phyloP scores from a whole-genome alignment of 208 protist genomes.

The Crithidia brevicula region DNA sequence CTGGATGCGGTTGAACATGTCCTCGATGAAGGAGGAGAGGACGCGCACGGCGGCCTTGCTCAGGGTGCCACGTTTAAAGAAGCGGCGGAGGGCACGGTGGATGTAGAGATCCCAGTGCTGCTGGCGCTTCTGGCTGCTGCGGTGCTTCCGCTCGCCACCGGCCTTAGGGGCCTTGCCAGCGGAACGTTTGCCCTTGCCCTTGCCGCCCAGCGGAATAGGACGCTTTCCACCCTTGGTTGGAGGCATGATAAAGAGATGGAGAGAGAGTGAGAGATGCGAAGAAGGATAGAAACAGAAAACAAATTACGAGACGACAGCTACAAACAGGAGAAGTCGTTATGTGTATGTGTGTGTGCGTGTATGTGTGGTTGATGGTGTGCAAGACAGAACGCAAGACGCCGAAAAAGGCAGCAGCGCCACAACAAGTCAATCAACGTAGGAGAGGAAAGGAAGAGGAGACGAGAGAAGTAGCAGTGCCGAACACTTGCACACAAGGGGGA shows the following conservation, averaged over 20 bases:
- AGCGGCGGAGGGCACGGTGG: slow-evolving; percentile 95
- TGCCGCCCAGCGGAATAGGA: slow-evolving; percentile 93
- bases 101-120: slow-evolving; percentile 95
- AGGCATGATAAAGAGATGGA: slow-evolving; percentile 55
- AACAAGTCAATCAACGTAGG: too few species aligned
- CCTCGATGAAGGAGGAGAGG: slow-evolving; percentile 98
- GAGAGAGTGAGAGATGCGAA: slow-evolving; percentile 10
- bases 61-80: slow-evolving; percentile 98
- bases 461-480: too few species aligned
- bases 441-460: too few species aligned
- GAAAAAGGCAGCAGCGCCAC: slow-evolving; percentile 1
- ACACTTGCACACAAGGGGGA: too few species aligned
- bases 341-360: slow-evolving; percentile 1
- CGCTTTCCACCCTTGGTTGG: slow-evolving; percentile 90
- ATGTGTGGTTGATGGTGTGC: neutral
- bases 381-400: neutral
- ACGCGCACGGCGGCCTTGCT: slow-evolving; percentile 97
- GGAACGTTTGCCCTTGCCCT: slow-evolving; percentile 97
- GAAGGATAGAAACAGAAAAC: slow-evolving; percentile 9
- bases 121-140: slow-evolving; percentile 73
- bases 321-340: neutral
- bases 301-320: too few species aligned
- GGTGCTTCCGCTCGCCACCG: slow-evolving; percentile 45
- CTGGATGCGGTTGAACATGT: slow-evolving; percentile 99
- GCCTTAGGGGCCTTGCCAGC: slow-evolving; percentile 94